These are phyloP conservation scores for Eimeria mitis DNA, from an alignment of 169 alveolate species.

Conservation along the genomic window DNA sequence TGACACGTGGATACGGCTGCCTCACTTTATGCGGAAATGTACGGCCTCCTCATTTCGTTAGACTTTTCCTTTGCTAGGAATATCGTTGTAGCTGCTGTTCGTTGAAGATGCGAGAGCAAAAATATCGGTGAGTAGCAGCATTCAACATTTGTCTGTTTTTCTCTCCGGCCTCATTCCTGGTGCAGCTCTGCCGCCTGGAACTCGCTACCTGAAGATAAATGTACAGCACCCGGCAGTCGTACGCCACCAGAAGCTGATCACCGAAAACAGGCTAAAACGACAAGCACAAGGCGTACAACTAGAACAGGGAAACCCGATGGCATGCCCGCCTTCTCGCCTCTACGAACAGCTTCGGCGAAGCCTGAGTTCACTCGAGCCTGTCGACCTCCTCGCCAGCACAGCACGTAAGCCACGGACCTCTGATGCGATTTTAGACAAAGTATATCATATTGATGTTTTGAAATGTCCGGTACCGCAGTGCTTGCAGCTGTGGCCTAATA, in stretches of 20 bases:
- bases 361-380: conserved; percentile 50
- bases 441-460: neutral
- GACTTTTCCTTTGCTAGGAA: neutral
- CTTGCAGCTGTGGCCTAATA: neutral
- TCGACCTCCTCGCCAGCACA: conserved; percentile 37
- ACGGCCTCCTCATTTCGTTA: neutral
- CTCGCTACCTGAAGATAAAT: conserved; percentile 56
- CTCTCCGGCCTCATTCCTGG: neutral
- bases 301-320: neutral
- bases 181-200: conserved; percentile 72
- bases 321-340: conserved; percentile 65
- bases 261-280: neutral
- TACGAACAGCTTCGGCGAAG: conserved; percentile 53
- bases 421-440: neutral
- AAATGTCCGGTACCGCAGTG: neutral
- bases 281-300: neutral
- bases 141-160: neutral
- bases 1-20: conserved; percentile 71
- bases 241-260: conserved; percentile 66
- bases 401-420: conserved; percentile 22
- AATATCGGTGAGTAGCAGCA: neutral
- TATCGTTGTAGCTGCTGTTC: neutral
- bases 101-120: neutral
- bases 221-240: conserved; percentile 76
- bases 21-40: conserved; percentile 67